Base-by-base conservation (phyloP, 2,329 filamentous ascomycete species). In the Arthrobotrys megalospora region DNA sequence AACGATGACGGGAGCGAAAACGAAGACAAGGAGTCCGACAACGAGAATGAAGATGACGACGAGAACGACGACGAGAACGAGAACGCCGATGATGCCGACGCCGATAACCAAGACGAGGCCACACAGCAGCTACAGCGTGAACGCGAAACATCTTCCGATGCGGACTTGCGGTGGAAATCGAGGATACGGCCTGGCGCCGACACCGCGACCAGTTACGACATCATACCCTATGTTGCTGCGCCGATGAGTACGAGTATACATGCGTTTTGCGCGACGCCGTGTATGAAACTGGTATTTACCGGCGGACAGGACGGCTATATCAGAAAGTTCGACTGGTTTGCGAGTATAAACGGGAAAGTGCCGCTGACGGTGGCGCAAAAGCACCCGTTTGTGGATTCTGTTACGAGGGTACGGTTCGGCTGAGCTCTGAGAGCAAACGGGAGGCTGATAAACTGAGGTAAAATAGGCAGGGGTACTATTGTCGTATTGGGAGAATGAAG, bases 401-500 rank as follows among this genome's bases (percentile, higher is more conserved):
- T 99, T 50, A 93, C 93, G 70, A 99, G 81, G 45, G 80, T 81
- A 52, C 16, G 79, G 19, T n/a, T 24, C 16, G 34, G 12, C 14
- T 16, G 11, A 21, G 50, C 21, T 64, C 21, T 38, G 36, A n/a
- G 19, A 11, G 19, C 3, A 8, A 11, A 19, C 3, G 19, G 32
- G 43, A n/a, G 19, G 48, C 52, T 65, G 50, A 62, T 38, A n/a
- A 43, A 34, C 43, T 58, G 28, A 38, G 32, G 32, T 53, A 19
- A 16, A 58, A 60, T 47, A 99, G 85, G 94, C 95, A 1, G 96
- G 94, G 0, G 93, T 97, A 5, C 86, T 98, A 62, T 91, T 97
- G 88, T 97, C 93, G 64, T 99, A 99, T 84, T 99, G 96, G 96
- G 96, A 97, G 84, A 99, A 98, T 82, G 94, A 97, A 83, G 95